A percentile compares a stretch with the other conserved stretches of the same genome.
phyloP scores from a whole-genome alignment of 2,329 filamentous ascomycete species.

The Cercospora zeae-maydis region DNA sequence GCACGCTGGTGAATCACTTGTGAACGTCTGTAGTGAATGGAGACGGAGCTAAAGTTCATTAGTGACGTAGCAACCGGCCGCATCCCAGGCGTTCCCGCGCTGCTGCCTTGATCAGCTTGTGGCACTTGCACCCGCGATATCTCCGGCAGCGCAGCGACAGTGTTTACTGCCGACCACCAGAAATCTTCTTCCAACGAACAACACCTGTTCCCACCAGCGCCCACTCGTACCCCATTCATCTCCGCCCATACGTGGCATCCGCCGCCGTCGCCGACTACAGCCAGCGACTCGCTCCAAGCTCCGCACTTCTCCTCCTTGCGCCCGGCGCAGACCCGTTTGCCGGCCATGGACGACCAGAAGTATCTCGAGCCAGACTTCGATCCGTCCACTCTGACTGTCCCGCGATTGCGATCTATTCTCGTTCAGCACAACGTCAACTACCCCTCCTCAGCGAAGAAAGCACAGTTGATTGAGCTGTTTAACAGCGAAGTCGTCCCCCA shows the following conservation, averaged over 20 bases:
- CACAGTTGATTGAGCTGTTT: conserved; percentile 80
- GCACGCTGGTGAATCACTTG: not conserved
- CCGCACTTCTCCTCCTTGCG: not conserved
- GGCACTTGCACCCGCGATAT: conserved; percentile 1
- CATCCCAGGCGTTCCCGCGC: not conserved
- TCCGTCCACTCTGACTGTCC: conserved; percentile 75
- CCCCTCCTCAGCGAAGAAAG: conserved; percentile 86
- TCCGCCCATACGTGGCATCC: not conserved
- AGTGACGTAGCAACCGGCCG: conserved; percentile 5
- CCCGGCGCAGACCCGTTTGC: conserved; percentile 1
- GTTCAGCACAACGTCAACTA: conserved; percentile 84
- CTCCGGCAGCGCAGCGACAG: not conserved
- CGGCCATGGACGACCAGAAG: conserved; percentile 58
- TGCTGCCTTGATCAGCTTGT: conserved; percentile 1
- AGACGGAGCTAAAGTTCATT: not conserved
- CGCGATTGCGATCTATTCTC: conserved; percentile 83
- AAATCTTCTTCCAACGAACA: not conserved
- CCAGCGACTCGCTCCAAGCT: not conserved
- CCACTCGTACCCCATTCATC: not conserved
- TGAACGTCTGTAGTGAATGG: not conserved
- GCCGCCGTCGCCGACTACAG: not conserved
- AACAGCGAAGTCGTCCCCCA: conserved; percentile 73
- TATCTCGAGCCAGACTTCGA: conserved; percentile 89
- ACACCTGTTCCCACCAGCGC: conserved; percentile 5
- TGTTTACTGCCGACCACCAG: conserved; percentile 1